Evolutionary conservation across 768 basidiomycete genomes (phyloP), one percentile per base, ranked within the genome.

Genomic region (Boletales sp.): DNA sequence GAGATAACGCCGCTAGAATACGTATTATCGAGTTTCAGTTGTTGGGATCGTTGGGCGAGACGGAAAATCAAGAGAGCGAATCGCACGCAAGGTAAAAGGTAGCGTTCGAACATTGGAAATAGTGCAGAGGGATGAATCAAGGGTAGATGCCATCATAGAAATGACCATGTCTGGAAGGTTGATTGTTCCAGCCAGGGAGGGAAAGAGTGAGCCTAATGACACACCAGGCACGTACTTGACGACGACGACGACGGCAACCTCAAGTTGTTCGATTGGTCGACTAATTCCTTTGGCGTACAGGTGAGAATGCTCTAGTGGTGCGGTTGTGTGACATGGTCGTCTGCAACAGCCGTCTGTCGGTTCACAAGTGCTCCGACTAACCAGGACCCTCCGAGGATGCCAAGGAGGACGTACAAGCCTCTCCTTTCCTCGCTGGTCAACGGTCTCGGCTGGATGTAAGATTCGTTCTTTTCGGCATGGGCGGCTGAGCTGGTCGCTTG

Each of bases 331-430:
- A 41, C 43, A 32, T 56, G 34, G 17, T 53, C 52, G 35, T 61
- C 57, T 44, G 38, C 44, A 18, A 52, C 45, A 8, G 25, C 41
- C 10, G 48, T 36, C 7, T 46, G 18, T 44, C 56, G 54, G 38
- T 60, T 58, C 38, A 66, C 48, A 30, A 67, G 38, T 28, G 72
- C 70, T 37, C 75, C 80, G 6, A 74, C 60, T 8, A 78, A 44
- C 70, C 78, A 77, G 1, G 80, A 80, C 5, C 76, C 72, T 9
- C 64, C 75, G 10, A 83, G 44, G 17, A 82, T 63, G 35, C 78
- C 78, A 14, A 75, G 64, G 17, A 84, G 59, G 13, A 72, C 57
- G 64, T 71, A 81, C n/a, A 76, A 53, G 2, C 83, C 83, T 36
- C 42, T 71, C 51, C 54, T 62, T 60, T 84, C 79, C 36, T 79